phyloP scores from a whole-genome alignment of 495 filamentous ascomycete species.

The Margaritispora aquatica region DNA sequence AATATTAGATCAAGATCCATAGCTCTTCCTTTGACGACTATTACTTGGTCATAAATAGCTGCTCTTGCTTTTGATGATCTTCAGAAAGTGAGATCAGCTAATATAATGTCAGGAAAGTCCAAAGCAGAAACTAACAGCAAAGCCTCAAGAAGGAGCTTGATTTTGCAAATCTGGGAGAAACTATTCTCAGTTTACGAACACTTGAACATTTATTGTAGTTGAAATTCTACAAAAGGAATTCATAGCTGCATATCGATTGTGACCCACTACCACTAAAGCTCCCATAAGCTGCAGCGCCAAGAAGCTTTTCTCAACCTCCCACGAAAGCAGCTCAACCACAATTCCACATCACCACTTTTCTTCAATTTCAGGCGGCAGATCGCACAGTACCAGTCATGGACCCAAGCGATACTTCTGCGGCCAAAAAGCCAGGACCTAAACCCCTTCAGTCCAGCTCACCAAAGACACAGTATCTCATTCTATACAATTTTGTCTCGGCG shows the following conservation, averaged over 20 bases:
- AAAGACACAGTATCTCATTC: conserved; percentile 62
- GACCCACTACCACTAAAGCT: no score
- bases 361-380: background rate
- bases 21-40: no score
- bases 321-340: background rate
- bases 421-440: conserved; percentile 19
- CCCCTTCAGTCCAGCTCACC: conserved; percentile 21
- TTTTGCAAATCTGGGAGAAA: background rate
- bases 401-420: background rate
- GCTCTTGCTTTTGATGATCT: background rate
- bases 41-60: no score
- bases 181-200: background rate
- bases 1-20: no score
- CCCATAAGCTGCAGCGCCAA: background rate
- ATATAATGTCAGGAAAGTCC: background rate
- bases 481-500: conserved; percentile 76
- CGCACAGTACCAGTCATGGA: background rate
- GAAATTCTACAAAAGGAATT: background rate
- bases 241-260: no score
- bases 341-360: background rate
- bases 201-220: no score
- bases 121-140: background rate
- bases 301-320: background rate
- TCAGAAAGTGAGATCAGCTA: background rate
- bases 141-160: background rate